Evolutionary conservation across 257 asterid species (phyloP).

Genomic region (Solanum neorickii): DNA sequence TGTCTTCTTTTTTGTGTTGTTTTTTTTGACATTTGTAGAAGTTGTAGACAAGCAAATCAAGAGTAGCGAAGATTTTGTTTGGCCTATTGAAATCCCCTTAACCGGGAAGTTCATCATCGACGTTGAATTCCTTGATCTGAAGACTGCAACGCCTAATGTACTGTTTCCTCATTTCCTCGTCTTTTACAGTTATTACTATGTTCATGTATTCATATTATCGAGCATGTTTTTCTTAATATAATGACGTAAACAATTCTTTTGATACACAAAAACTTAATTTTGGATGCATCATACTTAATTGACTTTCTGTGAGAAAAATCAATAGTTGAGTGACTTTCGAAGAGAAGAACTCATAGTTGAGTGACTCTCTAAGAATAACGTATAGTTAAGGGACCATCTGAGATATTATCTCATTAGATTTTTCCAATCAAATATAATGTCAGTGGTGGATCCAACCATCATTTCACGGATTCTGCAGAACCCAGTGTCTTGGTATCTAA

Average conservation of each 20-base stretch:
- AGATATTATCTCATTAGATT: not conserved
- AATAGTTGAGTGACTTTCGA: too few relatives aligned
- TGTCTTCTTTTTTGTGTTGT: not conserved
- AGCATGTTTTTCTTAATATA: not conserved
- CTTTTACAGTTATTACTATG: not conserved
- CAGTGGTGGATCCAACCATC: not conserved
- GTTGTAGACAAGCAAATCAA: constrained; percentile 68
- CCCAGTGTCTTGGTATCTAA: not conserved
- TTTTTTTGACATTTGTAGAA: constrained; percentile 25
- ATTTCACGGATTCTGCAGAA: not conserved
- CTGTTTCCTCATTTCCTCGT: not conserved
- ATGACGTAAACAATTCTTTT: not conserved
- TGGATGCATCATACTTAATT: not conserved
- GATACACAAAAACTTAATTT: not conserved
- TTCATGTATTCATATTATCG: not conserved
- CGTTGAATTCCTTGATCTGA: constrained; percentile 86
- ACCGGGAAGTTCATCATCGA: constrained; percentile 88
- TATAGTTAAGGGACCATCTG: too few relatives aligned
- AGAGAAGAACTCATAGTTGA: too few relatives aligned
- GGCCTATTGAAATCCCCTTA: constrained; percentile 67
- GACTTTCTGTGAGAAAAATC: too few relatives aligned
- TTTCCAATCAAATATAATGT: not conserved
- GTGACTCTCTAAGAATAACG: too few relatives aligned
- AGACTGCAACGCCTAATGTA: constrained; percentile 58
- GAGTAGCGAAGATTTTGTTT: constrained; percentile 71